A percentile compares a stretch with the other conserved stretches of the same genome.
Conservation (phyloP, 1,284 basidiomycete species). For the Polyporus tsugae region DNA sequence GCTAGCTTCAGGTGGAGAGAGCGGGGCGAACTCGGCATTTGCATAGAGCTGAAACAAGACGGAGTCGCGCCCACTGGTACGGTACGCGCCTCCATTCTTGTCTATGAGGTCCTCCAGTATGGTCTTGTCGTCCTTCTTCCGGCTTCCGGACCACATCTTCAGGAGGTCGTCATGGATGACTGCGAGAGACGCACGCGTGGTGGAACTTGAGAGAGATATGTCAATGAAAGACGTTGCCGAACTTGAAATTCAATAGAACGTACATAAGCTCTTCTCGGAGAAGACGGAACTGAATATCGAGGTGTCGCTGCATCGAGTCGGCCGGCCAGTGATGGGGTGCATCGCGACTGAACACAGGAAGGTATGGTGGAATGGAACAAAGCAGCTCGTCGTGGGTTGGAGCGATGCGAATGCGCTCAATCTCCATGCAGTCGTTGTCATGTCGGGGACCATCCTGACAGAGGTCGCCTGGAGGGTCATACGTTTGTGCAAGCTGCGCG, state of each 20-base stretch:
- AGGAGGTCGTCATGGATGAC: constrained; percentile 45
- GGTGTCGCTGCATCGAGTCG: constrained; percentile 43
- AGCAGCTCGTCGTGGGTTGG: constrained; percentile 50
- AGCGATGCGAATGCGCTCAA: constrained; percentile 45
- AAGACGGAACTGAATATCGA: constrained; percentile 53
- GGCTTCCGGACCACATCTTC: constrained; percentile 23
- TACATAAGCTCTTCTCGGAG: constrained; percentile 51
- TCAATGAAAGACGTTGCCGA: neutral
- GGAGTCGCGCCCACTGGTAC: constrained; percentile 36
- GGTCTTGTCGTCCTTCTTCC: constrained; percentile 28
- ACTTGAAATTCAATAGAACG: constrained; percentile 10
- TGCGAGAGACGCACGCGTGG: constrained; percentile 56
- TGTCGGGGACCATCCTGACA: constrained; percentile 56
- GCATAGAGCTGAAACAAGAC: constrained; percentile 45
- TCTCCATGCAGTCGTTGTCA: constrained; percentile 48
- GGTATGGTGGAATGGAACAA: constrained; percentile 40
- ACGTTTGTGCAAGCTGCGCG: constrained; percentile 37
- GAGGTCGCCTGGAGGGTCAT: constrained; percentile 41
- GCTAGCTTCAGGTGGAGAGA: constrained; percentile 32
- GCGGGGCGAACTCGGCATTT: constrained; percentile 36
- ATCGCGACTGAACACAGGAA: constrained; percentile 50
- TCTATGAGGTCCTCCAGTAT: constrained; percentile 37
- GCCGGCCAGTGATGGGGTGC: constrained; percentile 47
- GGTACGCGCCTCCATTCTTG: constrained; percentile 43
- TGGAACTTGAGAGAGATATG: constrained; percentile 48